Evolutionary conservation across 805 yeast species (phyloP).

Genomic region (Sugiyamaella valdiviana): DNA sequence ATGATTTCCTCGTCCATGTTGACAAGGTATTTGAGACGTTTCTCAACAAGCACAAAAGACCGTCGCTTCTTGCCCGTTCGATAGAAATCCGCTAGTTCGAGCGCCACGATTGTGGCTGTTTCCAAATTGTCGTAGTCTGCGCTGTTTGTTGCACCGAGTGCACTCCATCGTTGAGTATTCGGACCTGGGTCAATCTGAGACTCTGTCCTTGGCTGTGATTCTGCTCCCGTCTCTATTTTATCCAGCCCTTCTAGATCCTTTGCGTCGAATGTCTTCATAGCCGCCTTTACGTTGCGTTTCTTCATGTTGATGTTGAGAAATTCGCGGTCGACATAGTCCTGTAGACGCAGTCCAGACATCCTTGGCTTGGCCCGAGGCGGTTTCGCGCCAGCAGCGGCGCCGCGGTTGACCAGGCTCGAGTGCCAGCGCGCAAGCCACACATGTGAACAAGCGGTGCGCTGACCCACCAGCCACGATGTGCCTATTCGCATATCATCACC

Average conservation of each 20-base stretch:
- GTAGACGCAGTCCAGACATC: slow-evolving; percentile 7
- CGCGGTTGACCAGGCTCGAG: background rate
- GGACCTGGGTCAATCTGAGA: too few relatives aligned
- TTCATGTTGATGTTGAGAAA: slow-evolving; percentile 6
- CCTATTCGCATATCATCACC: background rate
- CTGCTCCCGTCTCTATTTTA: background rate
- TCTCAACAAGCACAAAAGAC: background rate
- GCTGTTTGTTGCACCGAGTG: too few relatives aligned
- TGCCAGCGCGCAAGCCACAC: background rate
- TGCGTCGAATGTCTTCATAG: background rate
- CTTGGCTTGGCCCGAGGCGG: background rate
- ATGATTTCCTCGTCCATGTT: background rate
- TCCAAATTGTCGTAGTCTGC: slow-evolving; percentile 6
- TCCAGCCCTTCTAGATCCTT: slow-evolving; percentile 3
- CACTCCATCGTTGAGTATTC: too few relatives aligned
- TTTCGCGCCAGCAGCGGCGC: background rate
- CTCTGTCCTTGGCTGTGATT: too few relatives aligned
- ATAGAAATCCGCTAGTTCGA: slow-evolving; percentile 2
- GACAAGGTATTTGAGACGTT: background rate
- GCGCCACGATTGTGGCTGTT: slow-evolving; percentile 10
- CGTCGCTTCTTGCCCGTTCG: background rate
- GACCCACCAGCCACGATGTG: background rate
- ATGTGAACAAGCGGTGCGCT: background rate
- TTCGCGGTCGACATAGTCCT: slow-evolving; percentile 13
- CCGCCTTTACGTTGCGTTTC: background rate